Percentiles rank a stretch among this genome's conserved stretches.
Conservation (phyloP, 352 stramenopile genomes). For the Phytophthora palmivora region DNA sequence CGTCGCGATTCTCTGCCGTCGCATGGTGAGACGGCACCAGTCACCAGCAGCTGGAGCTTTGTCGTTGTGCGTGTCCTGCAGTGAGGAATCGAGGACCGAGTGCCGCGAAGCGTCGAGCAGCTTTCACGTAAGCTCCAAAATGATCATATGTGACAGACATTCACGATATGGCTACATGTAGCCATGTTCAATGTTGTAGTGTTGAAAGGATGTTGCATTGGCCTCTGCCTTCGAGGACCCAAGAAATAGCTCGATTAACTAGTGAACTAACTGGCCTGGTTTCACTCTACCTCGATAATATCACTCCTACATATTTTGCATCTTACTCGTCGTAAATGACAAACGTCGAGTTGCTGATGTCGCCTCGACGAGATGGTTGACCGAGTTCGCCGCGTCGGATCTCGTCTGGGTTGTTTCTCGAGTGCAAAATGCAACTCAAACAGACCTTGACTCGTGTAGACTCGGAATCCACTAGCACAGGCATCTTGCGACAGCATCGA, state of each 20-base stretch:
- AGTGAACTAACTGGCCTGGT: slow-evolving; percentile 16
- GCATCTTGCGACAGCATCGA: slow-evolving; percentile 76
- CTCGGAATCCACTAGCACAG: slow-evolving; percentile 65
- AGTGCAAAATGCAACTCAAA: slow-evolving; percentile 79
- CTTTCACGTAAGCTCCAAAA: no score
- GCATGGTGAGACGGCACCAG: no score
- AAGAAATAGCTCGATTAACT: slow-evolving; percentile 13
- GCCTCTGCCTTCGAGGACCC: slow-evolving; percentile 21
- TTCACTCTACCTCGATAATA: slow-evolving; percentile 11
- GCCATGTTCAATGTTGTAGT: no score
- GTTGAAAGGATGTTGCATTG: slow-evolving; percentile 15
- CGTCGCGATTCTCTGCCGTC: slow-evolving; percentile 11
- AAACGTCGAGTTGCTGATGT: slow-evolving; percentile 68
- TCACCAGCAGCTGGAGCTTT: no score
- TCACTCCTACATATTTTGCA: slow-evolving; percentile 4
- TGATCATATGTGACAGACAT: slow-evolving; percentile 1
- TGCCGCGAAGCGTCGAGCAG: no score
- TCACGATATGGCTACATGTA: slow-evolving; percentile 24
- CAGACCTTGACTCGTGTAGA: slow-evolving; percentile 79
- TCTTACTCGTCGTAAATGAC: slow-evolving; percentile 70
- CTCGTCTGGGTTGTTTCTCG: slow-evolving; percentile 69
- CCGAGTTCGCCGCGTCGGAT: slow-evolving; percentile 40
- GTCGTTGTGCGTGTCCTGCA: no score
- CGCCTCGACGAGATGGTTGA: slow-evolving; percentile 35
- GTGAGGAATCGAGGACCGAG: no score